phyloP scores from a whole-genome alignment of 441 rosid species.

The Arabidopsis hybrid region DNA sequence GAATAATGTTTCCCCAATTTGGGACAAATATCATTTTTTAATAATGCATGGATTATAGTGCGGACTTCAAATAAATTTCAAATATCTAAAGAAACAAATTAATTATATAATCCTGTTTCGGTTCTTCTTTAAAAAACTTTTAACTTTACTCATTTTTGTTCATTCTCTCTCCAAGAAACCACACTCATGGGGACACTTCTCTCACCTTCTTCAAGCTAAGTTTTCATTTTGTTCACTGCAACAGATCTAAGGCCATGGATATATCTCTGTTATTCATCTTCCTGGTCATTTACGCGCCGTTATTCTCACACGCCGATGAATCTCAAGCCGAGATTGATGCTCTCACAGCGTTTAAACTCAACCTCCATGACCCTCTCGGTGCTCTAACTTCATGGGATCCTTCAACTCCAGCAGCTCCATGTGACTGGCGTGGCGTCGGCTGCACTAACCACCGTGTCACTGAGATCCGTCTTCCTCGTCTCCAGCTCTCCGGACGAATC shows the following conservation, averaged over 20 bases:
- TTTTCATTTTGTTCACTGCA: neutral
- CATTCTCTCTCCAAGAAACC: constrained; percentile 33
- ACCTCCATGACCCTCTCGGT: constrained; percentile 77
- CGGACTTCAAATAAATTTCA: constrained; percentile 42
- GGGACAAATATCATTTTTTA: constrained; percentile 20
- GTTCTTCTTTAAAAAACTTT: constrained; percentile 15
- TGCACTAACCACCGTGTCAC: constrained; percentile 67
- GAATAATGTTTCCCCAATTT: constrained; percentile 39
- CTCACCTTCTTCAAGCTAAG: constrained; percentile 17
- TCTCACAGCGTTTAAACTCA: constrained; percentile 70
- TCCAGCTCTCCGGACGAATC: constrained; percentile 76
- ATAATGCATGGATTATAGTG: constrained; percentile 37
- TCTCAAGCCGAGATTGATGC: constrained; percentile 69
- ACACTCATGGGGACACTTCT: constrained; percentile 46
- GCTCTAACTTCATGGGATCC: constrained; percentile 80
- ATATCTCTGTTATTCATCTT: constrained; percentile 31
- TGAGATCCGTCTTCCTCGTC: constrained; percentile 79
- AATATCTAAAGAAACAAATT: constrained; percentile 22
- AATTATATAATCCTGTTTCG: neutral
- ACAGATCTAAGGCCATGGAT: constrained; percentile 34
- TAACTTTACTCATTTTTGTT: constrained; percentile 20
- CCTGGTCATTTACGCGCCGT: constrained; percentile 45
- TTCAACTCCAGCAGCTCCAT: constrained; percentile 75
- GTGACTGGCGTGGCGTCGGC: constrained; percentile 85
- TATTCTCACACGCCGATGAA: constrained; percentile 43